Evolutionary conservation across 805 yeast genomes (phyloP).

Genomic region (Saccharomycopsis fibuligera): DNA sequence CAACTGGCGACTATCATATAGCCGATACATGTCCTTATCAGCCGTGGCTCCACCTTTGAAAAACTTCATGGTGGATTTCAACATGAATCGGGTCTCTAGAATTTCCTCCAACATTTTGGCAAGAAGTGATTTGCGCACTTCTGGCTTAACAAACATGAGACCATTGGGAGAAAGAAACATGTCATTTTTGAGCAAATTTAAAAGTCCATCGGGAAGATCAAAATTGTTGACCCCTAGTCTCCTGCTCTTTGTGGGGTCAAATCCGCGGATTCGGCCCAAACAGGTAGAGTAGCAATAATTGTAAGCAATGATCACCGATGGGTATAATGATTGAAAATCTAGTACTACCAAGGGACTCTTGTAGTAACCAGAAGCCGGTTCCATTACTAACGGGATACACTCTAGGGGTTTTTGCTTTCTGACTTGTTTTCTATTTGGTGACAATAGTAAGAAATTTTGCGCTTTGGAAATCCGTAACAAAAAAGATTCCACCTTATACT

Average conservation of each 20-base stretch:
- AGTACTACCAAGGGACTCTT: slow-evolving; percentile 85
- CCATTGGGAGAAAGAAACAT: slow-evolving; percentile 84
- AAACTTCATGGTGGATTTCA: slow-evolving; percentile 66
- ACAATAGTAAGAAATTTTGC: slow-evolving; percentile 64
- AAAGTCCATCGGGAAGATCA: slow-evolving; percentile 49
- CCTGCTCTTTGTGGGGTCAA: slow-evolving; percentile 34
- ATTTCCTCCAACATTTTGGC: slow-evolving; percentile 84
- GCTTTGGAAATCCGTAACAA: slow-evolving; percentile 66
- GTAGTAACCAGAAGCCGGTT: slow-evolving; percentile 78
- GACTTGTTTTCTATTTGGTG: slow-evolving; percentile 79
- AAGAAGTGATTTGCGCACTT: slow-evolving; percentile 62
- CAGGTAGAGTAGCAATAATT: slow-evolving; percentile 80
- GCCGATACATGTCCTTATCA: slow-evolving; percentile 31
- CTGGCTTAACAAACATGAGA: slow-evolving; percentile 59
- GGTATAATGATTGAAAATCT: slow-evolving; percentile 91
- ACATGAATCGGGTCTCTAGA: slow-evolving; percentile 69
- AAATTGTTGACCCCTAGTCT: slow-evolving; percentile 34
- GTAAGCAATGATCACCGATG: slow-evolving; percentile 86
- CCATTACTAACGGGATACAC: slow-evolving; percentile 87
- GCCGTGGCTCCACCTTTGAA: slow-evolving; percentile 32
- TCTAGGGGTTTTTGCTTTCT: slow-evolving; percentile 81
- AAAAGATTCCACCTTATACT: slow-evolving; percentile 86
- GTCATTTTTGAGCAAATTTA: slow-evolving; percentile 39
- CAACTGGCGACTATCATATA: slow-evolving; percentile 70
- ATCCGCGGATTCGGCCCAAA: slow-evolving; percentile 54